Conservation (phyloP, 1,139 yeast species). For the Yamadazyma epiphylla region DNA sequence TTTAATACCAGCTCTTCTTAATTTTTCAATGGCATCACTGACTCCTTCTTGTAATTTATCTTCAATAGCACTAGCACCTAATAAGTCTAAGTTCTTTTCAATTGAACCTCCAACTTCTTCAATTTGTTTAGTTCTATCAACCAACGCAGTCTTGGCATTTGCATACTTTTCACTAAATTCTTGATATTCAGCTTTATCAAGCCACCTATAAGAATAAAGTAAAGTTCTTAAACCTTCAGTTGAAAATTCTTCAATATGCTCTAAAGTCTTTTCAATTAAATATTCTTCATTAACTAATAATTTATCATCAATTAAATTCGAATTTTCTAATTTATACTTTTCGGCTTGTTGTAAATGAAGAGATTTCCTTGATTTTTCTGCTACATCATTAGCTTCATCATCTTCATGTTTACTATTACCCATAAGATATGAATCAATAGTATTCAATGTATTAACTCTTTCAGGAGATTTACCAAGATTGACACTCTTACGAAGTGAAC, state of each 20-base stretch:
- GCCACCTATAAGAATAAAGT: slow-evolving; percentile 75
- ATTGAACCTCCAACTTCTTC: slow-evolving; percentile 70
- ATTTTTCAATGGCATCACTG: slow-evolving; percentile 86
- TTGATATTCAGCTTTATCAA: slow-evolving; percentile 55
- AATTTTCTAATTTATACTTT: slow-evolving; percentile 43
- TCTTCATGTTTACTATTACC: slow-evolving; percentile 42
- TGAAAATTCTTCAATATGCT: slow-evolving; percentile 90
- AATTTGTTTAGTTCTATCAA: slow-evolving; percentile 60
- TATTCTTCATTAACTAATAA: slow-evolving; percentile 72
- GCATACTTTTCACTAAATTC: slow-evolving; percentile 66
- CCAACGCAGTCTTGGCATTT: slow-evolving; percentile 74
- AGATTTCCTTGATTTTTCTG: slow-evolving; percentile 57
- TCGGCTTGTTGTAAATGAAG: slow-evolving; percentile 59
- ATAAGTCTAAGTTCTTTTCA: slow-evolving; percentile 61
- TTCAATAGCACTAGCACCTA: slow-evolving; percentile 97
- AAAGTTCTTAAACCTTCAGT: slow-evolving; percentile 92
- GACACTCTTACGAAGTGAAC: slow-evolving; percentile 33
- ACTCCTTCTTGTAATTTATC: slow-evolving; percentile 96
- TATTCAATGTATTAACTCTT: slow-evolving; percentile 21
- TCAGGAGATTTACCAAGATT: slow-evolving; percentile 17
- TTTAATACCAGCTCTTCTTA: slow-evolving; percentile 88
- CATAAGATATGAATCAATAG: slow-evolving; percentile 57
- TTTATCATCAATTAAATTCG: slow-evolving; percentile 53
- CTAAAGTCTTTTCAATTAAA: slow-evolving; percentile 76
- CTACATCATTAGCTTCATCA: slow-evolving; percentile 57